phyloP scores from a whole-genome alignment of 2,329 filamentous ascomycete genomes.

The Microcyclospora pomicola region DNA sequence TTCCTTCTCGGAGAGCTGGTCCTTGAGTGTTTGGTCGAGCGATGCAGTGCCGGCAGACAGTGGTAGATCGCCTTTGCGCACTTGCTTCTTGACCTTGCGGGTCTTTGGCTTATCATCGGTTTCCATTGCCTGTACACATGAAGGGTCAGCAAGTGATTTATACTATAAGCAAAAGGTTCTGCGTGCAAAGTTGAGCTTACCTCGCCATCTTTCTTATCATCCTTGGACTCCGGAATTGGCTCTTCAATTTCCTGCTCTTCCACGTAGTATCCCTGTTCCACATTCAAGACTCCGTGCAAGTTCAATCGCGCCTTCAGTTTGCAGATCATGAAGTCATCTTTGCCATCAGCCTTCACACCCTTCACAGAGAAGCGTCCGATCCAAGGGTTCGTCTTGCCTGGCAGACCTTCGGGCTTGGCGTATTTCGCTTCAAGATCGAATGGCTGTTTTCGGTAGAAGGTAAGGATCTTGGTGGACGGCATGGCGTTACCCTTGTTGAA shows the following conservation, averaged over 20 bases:
- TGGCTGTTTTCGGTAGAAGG: slow-evolving; percentile 95
- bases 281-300: slow-evolving; percentile 88
- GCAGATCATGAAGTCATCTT: slow-evolving; percentile 99
- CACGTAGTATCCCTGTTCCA: slow-evolving; percentile 94
- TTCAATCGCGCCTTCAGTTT: slow-evolving; percentile 97
- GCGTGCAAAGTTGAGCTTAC: slow-evolving; percentile 40
- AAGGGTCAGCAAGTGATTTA: too few relatives aligned
- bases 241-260: slow-evolving; percentile 97
- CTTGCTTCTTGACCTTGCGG: slow-evolving; percentile 98
- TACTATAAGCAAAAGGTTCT: slow-evolving; percentile 8
- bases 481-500: slow-evolving; percentile 96
- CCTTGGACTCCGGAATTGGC: slow-evolving; percentile 60
- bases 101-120: slow-evolving; percentile 74
- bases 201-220: slow-evolving; percentile 49
- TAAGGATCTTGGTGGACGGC: slow-evolving; percentile 97
- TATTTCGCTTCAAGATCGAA: slow-evolving; percentile 96
- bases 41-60: slow-evolving; percentile 72
- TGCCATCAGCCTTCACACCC: slow-evolving; percentile 82
- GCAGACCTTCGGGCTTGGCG: slow-evolving; percentile 70
- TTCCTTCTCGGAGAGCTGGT: slow-evolving; percentile 65
- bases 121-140: slow-evolving; percentile 57
- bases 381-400: slow-evolving; percentile 84
- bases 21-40: slow-evolving; percentile 55
- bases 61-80: slow-evolving; percentile 89
- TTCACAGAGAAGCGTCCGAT: slow-evolving; percentile 97